Evolutionary conservation across 2,329 filamentous ascomycete species (phyloP), one percentile per base, ranked within the genome.

Genomic region (Phoma sp.): DNA sequence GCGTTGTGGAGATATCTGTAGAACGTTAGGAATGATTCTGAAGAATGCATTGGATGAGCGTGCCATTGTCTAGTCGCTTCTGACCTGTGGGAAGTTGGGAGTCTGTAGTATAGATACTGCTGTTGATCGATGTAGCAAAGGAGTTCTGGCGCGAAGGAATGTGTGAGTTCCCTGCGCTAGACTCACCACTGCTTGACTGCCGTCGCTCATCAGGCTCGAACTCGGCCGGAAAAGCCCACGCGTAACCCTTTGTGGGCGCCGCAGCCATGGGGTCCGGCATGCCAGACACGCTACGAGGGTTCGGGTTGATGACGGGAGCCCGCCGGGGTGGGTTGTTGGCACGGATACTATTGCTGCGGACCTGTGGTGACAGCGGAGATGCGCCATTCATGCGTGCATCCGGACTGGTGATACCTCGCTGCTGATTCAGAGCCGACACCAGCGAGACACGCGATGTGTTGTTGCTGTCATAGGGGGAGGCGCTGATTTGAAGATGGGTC

Each of bases 191-290:
- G 59, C 78, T 80, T 13, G 78, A 80, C 29, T 73, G 77, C 52
- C 79, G 70, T 48, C 77, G 70, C 35, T 81, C 78, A 37, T 79
- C 81, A 32, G 74, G 78, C 53, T 89, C 85, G 47, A 87, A 84
- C 48, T 89, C 86, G 67, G 91, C 89, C 1, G 90, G 89, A 64
- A 93, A 93, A 61, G 90, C 90, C 89, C 90, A 93, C 4, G 90
- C 88, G 71, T 89, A 89, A 70, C 90, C 90, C 73, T 91, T 91
- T 9, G 89, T 93, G 4, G 90, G 89, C 70, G 91, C 88, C 27
- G 89, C 87, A 35, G 90, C 90, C 62, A 78, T 81, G 6, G 80
- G 80, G 68, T 82, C 78, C 79, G 87, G 67, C 84, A 88, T 77
- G 82, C 90, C 67, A 78, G 85, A 75, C 81, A 83, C 47, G 78